phyloP scores from a whole-genome alignment of 2,329 filamentous ascomycete genomes.

The Scortechinia acanthostroma region DNA sequence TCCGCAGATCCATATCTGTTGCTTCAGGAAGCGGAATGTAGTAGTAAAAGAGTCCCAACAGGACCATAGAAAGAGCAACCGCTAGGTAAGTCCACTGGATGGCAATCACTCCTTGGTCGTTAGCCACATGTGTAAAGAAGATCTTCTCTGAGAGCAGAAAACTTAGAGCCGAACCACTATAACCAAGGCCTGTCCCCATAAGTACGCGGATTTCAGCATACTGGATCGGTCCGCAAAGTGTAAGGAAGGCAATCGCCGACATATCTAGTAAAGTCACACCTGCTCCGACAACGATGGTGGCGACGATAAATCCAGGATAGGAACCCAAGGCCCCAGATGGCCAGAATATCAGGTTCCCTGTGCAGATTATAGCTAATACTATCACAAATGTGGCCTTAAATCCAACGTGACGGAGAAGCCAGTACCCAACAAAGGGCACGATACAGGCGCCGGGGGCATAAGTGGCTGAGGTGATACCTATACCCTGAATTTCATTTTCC shows the following conservation, averaged over 20 bases:
- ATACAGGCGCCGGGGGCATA: conserved; percentile 66
- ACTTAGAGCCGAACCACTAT: conserved; percentile 66
- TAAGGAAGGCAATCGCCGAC: conserved; percentile 69
- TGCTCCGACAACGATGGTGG: conserved; percentile 69
- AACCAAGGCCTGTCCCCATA: conserved; percentile 71
- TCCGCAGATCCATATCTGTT: conserved; percentile 45
- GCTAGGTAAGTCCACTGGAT: conserved; percentile 84
- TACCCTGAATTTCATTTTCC: no score
- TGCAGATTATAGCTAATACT: conserved; percentile 68
- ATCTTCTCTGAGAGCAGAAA: conserved; percentile 67
- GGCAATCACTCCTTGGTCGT: conserved; percentile 54
- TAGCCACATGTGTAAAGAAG: conserved; percentile 45
- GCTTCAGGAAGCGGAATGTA: conserved; percentile 62
- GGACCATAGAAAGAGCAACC: conserved; percentile 68
- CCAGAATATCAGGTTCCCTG: conserved; percentile 81
- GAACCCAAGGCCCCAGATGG: conserved; percentile 69
- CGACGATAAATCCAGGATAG: conserved; percentile 72
- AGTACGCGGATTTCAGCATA: conserved; percentile 72
- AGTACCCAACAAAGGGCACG: conserved; percentile 64
- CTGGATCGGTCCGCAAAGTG: conserved; percentile 65
- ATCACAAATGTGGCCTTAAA: conserved; percentile 77
- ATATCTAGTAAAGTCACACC: conserved; percentile 74
- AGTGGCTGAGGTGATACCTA: conserved; percentile 65
- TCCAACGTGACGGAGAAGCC: conserved; percentile 66
- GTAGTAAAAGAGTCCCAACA: conserved; percentile 62